These are phyloP conservation scores for Saccharum officinarum DNA, from an alignment of 176 grass and related monocot genomes.

Conservation along the genomic window DNA sequence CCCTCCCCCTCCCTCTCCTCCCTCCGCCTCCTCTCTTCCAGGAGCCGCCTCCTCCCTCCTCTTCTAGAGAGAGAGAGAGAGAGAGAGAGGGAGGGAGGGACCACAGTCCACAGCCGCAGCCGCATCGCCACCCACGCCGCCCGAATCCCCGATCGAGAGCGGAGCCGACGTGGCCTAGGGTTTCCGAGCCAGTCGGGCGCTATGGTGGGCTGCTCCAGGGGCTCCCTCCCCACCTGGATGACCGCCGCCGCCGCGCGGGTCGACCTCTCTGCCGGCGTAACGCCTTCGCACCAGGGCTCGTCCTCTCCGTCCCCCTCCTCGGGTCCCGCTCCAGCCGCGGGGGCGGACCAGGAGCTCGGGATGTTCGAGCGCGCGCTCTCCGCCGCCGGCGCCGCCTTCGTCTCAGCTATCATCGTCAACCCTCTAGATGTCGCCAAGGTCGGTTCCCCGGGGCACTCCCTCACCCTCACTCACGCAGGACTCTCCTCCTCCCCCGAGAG, in stretches of 20 bases:
- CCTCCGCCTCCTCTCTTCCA: slow-evolving; percentile 30
- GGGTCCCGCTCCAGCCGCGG: not conserved
- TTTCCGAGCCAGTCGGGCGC: not conserved
- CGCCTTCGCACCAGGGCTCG: slow-evolving; percentile 14
- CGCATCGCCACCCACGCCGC: not conserved
- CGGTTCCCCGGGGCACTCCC: not conserved
- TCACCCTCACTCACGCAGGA: not conserved
- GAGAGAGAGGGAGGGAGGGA: not conserved
- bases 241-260: slow-evolving; percentile 75
- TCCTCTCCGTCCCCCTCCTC: not conserved
- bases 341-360: slow-evolving; percentile 46
- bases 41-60: not conserved
- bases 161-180: slow-evolving; percentile 22
- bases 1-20: too few species aligned
- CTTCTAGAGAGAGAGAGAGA: not conserved
- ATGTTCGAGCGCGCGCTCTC: slow-evolving; percentile 70
- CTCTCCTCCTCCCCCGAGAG: not conserved
- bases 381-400: slow-evolving; percentile 78
- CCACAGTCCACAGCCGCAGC: not conserved
- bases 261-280: slow-evolving; percentile 52
- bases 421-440: slow-evolving; percentile 98
- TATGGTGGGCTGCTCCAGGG: slow-evolving; percentile 64
- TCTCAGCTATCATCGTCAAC: slow-evolving; percentile 87
- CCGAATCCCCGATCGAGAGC: not conserved
- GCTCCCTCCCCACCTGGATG: slow-evolving; percentile 72